Evolutionary conservation across 2,329 filamentous ascomycete species (phyloP).

Genomic region (Nothophaeocryptopus gaeumannii): DNA sequence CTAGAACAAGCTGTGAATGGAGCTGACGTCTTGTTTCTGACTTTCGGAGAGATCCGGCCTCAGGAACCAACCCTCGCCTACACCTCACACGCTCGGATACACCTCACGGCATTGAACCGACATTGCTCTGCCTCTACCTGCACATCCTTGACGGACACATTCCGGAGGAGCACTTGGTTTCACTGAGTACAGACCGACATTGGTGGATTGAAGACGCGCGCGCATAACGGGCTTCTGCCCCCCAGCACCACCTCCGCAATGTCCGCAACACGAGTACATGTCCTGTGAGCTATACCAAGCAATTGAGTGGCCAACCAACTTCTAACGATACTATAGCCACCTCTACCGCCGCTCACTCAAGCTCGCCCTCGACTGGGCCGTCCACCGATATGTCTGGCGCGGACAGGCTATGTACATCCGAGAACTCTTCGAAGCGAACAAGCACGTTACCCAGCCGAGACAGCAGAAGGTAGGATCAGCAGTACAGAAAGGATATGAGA

Average conservation of each 20-base stretch:
- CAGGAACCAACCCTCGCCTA: not conserved
- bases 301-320: not conserved
- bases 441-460: constrained; percentile 75
- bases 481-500: not conserved
- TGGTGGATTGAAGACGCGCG: no score
- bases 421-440: constrained; percentile 91
- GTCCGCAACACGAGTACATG: constrained; percentile 36
- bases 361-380: constrained; percentile 90
- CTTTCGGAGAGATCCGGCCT: not conserved
- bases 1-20: no score
- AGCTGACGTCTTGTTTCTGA: no score
- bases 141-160: no score
- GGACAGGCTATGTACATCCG: constrained; percentile 95
- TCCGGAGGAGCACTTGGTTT: no score
- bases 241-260: constrained; percentile 7
- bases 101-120: no score
- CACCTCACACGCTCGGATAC: not conserved
- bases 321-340: constrained; percentile 44
- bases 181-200: no score
- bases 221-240: no score
- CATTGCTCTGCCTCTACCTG: no score
- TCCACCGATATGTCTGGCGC: constrained; percentile 89
- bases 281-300: constrained; percentile 27
- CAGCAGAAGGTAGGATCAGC: constrained; percentile 70
- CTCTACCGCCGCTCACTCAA: constrained; percentile 93